Base-by-base conservation (phyloP, 345 rosid species). In the Cardamine occulta region DNA sequence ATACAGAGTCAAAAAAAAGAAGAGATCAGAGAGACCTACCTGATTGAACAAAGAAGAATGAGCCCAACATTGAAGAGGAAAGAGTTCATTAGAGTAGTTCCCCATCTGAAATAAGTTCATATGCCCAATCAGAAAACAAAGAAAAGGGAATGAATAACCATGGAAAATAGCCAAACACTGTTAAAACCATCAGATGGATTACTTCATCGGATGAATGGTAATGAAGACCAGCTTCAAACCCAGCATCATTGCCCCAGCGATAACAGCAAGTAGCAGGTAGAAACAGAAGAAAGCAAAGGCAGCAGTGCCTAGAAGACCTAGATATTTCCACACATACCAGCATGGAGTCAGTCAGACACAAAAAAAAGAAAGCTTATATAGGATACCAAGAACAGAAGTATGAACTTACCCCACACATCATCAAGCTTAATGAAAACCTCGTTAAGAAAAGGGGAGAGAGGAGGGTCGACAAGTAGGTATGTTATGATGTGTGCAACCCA, bases 161-260 rank as follows among this genome's bases (percentile, higher is more conserved):
- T 42, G 39, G 40, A 58, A 49, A 54, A 37, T 23, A 76, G 65
- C 55, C 7, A 70, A 73, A 79, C 53, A 63, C 14, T 21, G 59
- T 45, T 54, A 52, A 68, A 51, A 55, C 24, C 49, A 42, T 23
- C 26, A 34, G 51, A 44, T 34, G 15, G 31, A 67, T 82, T 95
- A 96, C 99, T 91, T 96, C 98, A 96, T 96, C n/a, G 99, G 98
- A 83, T 96, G 99, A 70, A 96, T 93, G 5, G 99, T 91, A 40
- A 93, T 83, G 84, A 93, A 93, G 79, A 92, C 89, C 77, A 96
- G 78, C 94, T 91, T 88, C 80, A 96, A 84, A 28, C 99, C 98
- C 77, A 96, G 82, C 98, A 96, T 89, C 98, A 91, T 93, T 71
- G 98, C 97, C 65, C 99, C 99, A 70, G 99, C 98, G 61, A 96